These are phyloP conservation scores for Metschnikowia colocasiae DNA, from an alignment of 805 yeast genomes.

Conservation along the genomic window DNA sequence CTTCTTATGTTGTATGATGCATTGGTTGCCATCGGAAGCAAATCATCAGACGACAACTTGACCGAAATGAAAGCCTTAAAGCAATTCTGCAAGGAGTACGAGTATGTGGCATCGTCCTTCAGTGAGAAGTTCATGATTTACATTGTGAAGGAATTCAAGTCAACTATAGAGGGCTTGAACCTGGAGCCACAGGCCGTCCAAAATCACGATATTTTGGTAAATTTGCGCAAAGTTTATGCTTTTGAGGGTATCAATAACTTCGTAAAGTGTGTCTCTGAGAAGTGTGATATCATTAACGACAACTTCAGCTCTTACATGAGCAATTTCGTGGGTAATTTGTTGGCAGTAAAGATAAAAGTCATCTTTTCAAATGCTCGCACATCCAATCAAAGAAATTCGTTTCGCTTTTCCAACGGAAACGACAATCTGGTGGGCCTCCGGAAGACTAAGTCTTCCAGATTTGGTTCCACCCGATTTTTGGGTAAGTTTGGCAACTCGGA, in stretches of 20 bases:
- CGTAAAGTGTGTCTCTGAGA: constrained; percentile 53
- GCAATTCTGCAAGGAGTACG: constrained; percentile 62
- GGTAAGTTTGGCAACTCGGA: constrained; percentile 10
- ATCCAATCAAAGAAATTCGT: background rate
- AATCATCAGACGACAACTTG: constrained; percentile 40
- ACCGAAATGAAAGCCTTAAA: constrained; percentile 68
- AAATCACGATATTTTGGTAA: constrained; percentile 21
- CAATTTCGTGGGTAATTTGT: constrained; percentile 26
- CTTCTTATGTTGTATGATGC: constrained; percentile 60
- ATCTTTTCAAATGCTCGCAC: background rate
- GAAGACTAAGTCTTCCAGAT: constrained; percentile 15
- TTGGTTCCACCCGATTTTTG: constrained; percentile 19
- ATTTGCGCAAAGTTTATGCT: constrained; percentile 27
- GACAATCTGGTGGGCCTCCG: constrained; percentile 11
- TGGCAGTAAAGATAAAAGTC: constrained; percentile 22
- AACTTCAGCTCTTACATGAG: constrained; percentile 33
- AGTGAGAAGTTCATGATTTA: constrained; percentile 42
- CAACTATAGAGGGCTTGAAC: constrained; percentile 39
- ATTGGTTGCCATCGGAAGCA: constrained; percentile 54
- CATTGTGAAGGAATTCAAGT: constrained; percentile 30
- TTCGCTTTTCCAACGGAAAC: constrained; percentile 1
- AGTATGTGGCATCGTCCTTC: constrained; percentile 51
- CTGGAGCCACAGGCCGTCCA: constrained; percentile 25
- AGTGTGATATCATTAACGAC: constrained; percentile 44
- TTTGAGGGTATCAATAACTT: constrained; percentile 39